phyloP scores from a whole-genome alignment of 2,329 filamentous ascomycete species.

The Microdochium nivale region DNA sequence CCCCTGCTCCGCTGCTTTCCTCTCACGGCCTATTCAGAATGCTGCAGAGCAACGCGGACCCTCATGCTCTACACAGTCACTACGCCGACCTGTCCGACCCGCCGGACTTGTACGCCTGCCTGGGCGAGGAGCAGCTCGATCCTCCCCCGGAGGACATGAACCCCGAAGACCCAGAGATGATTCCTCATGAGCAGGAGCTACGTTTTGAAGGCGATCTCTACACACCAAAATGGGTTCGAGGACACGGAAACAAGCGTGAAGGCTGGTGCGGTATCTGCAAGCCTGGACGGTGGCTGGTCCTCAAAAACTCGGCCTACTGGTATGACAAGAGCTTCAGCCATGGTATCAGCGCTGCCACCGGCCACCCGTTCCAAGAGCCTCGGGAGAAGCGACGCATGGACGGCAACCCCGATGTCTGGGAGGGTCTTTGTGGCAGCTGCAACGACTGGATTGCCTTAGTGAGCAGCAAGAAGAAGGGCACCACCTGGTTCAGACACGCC shows the following conservation, averaged over 20 bases:
- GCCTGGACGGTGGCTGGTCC: slow-evolving; percentile 73
- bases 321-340: slow-evolving; percentile 90
- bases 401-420: slow-evolving; percentile 74
- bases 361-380: slow-evolving; percentile 69
- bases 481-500: slow-evolving; percentile 82
- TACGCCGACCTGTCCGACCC: slow-evolving; percentile 68
- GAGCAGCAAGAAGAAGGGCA: slow-evolving; percentile 87
- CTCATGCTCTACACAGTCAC: slow-evolving; percentile 57
- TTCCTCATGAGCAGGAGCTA: slow-evolving; percentile 70
- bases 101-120: slow-evolving; percentile 67
- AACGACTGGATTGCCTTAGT: slow-evolving; percentile 75
- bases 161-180: slow-evolving; percentile 63
- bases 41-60: slow-evolving; percentile 66
- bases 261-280: slow-evolving; percentile 89
- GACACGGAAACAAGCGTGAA: slow-evolving; percentile 79
- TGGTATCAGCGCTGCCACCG: slow-evolving; percentile 75
- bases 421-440: slow-evolving; percentile 70
- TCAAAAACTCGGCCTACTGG: slow-evolving; percentile 90
- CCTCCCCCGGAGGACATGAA: slow-evolving; percentile 78
- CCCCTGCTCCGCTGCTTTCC: slow-evolving; percentile 55
- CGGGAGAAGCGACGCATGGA: slow-evolving; percentile 68
- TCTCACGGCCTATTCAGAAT: slow-evolving; percentile 61
- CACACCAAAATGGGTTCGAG: slow-evolving; percentile 75
- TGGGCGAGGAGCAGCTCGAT: slow-evolving; percentile 64
- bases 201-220: slow-evolving; percentile 77